Conservation (phyloP, 2,329 filamentous ascomycete genomes). For the Claviceps citrina region DNA sequence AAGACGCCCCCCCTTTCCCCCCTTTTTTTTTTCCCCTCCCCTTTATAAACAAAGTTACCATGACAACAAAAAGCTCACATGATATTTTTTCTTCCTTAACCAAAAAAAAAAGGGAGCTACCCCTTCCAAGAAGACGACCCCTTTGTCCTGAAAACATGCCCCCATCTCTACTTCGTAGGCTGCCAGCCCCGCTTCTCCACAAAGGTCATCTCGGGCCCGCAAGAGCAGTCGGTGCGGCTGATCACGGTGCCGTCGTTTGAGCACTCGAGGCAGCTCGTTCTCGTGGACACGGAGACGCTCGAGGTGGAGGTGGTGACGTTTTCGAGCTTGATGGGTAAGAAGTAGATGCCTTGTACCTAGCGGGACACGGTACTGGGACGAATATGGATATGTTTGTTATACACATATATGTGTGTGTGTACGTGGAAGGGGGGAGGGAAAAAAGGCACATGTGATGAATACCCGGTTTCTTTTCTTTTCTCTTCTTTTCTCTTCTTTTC, state of each 20-base stretch:
- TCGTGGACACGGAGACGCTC: constrained; percentile 75
- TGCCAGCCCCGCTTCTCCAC: constrained; percentile 70
- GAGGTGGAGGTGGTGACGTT: constrained; percentile 59
- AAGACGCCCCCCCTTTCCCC: no score
- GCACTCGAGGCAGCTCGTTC: constrained; percentile 60
- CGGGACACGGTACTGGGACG: no score
- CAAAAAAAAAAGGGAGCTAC: constrained; percentile 57
- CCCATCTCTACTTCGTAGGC: constrained; percentile 82
- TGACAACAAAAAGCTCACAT: no score
- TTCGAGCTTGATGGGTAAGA: constrained; percentile 6
- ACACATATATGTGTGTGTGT: no score
- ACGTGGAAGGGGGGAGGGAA: background rate
- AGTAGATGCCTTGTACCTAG: background rate
- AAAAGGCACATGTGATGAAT: background rate
- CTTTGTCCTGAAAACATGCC: constrained; percentile 71
- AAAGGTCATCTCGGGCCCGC: constrained; percentile 47
- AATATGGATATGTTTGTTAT: no score
- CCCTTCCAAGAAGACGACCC: constrained; percentile 90
- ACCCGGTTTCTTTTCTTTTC: background rate
- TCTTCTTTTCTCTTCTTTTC: background rate
- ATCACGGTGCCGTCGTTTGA: constrained; percentile 74
- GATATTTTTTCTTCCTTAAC: background rate
- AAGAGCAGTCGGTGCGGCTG: constrained; percentile 58
- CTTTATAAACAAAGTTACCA: no score
- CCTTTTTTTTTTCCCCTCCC: no score